Evolutionary conservation across 352 stramenopile genomes (phyloP).

Genomic region (Pythium rhizo-oryzae): DNA sequence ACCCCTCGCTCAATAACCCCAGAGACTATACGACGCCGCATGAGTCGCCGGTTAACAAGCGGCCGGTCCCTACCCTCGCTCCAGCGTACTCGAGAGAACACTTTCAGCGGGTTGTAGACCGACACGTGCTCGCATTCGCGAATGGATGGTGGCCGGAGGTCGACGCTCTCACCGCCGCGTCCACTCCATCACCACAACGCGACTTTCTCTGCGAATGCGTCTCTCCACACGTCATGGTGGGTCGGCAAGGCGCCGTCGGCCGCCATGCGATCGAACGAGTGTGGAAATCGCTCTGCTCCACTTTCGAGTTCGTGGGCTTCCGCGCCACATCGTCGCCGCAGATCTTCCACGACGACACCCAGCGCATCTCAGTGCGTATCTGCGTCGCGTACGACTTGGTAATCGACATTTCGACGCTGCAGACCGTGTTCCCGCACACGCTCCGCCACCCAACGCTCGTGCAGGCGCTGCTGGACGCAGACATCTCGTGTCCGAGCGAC

Average conservation of each 20-base stretch:
- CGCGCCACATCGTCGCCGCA: background rate
- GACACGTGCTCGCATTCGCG: conserved; percentile 13
- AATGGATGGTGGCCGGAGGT: background rate
- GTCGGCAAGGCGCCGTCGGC: background rate
- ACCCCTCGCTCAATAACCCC: no score
- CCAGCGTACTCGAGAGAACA: background rate
- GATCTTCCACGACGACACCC: background rate
- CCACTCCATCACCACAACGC: background rate
- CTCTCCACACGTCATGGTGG: background rate
- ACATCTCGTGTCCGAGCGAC: conserved; percentile 9
- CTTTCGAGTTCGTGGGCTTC: conserved; percentile 9
- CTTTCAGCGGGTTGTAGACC: background rate
- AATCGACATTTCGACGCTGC: conserved; percentile 17
- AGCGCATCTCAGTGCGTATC: no score
- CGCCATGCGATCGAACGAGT: background rate
- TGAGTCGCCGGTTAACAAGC: no score
- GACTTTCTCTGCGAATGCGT: conserved; percentile 13
- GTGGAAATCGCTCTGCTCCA: background rate
- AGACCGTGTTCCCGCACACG: conserved; percentile 15
- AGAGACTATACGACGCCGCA: no score
- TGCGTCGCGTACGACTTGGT: background rate
- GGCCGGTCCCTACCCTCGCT: no score
- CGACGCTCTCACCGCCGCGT: background rate
- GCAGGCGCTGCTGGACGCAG: background rate
- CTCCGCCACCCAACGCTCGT: conserved; percentile 6